Conservation (phyloP, 352 stramenopile genomes). For the Phytophthora niederhauseri region DNA sequence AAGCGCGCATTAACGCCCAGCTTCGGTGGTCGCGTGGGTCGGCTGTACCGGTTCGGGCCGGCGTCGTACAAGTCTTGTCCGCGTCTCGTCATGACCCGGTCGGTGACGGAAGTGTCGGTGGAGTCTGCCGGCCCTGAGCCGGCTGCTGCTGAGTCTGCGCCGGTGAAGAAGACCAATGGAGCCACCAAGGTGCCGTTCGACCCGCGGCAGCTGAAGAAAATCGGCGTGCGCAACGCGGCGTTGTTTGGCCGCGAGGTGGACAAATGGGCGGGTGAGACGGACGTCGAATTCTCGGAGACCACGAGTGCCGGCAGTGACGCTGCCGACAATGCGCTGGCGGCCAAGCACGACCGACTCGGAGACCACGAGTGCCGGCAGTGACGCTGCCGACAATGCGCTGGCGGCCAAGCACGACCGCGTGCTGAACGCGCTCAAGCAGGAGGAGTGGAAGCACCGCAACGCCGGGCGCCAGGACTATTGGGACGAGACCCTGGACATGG, state of each 20-base stretch:
- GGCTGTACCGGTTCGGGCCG: constrained; percentile 38
- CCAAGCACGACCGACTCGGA: constrained; percentile 67
- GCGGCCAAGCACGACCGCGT: constrained; percentile 70
- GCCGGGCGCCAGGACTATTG: constrained; percentile 72
- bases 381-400: constrained; percentile 44
- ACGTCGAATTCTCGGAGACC: constrained; percentile 50
- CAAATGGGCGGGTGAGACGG: constrained; percentile 66
- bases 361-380: constrained; percentile 38
- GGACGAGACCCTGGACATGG: constrained; percentile 75
- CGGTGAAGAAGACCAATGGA: background rate
- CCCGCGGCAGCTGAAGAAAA: constrained; percentile 54
- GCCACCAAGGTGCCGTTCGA: constrained; percentile 52
- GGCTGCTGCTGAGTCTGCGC: background rate
- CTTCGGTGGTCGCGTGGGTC: constrained; percentile 47
- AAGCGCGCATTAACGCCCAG: constrained; percentile 35
- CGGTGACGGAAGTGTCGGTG: constrained; percentile 27
- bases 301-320: constrained; percentile 39
- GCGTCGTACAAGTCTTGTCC: constrained; percentile 31
- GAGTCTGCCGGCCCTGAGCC: constrained; percentile 3
- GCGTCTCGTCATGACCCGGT: constrained; percentile 37
- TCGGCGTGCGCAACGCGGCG: constrained; percentile 64
- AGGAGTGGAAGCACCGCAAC: constrained; percentile 77
- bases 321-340: constrained; percentile 41
- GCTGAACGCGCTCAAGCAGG: constrained; percentile 72
- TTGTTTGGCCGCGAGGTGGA: constrained; percentile 72